phyloP scores from a whole-genome alignment of 805 yeast species.

The Saturnispora kantuleensis region DNA sequence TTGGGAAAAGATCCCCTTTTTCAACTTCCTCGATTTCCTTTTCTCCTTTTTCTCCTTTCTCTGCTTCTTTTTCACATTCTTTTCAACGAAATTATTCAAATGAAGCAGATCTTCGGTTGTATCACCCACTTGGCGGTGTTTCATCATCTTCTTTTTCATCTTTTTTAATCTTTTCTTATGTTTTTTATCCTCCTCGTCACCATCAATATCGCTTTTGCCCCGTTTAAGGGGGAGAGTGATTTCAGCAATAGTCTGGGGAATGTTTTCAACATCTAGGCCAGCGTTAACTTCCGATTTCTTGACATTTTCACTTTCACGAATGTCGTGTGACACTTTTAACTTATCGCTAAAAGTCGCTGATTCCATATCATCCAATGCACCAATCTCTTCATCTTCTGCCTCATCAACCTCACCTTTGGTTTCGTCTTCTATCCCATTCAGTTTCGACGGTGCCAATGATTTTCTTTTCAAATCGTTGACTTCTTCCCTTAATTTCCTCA shows the following conservation, averaged over 20 bases:
- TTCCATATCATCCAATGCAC: too few relatives aligned
- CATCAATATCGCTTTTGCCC: neutral
- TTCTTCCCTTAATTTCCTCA: conserved; percentile 3
- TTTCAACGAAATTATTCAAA: conserved; percentile 19
- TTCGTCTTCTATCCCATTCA: neutral
- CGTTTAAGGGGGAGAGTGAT: neutral
- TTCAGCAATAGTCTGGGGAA: neutral
- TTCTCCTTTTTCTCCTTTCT: conserved; percentile 10
- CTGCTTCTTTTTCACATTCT: conserved; percentile 14
- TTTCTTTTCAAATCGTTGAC: conserved; percentile 3
- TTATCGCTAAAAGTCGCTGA: too few relatives aligned
- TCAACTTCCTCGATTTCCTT: conserved; percentile 14
- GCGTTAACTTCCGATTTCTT: conserved; percentile 14
- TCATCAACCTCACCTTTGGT: neutral
- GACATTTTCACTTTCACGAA: conserved; percentile 13
- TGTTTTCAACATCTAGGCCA: neutral
- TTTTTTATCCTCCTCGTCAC: neutral
- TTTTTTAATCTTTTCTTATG: neutral
- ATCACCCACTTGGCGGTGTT: neutral
- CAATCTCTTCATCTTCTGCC: too few relatives aligned
- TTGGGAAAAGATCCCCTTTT: conserved; percentile 2
- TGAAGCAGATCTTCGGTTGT: conserved; percentile 9
- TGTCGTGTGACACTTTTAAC: neutral
- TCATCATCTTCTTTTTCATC: conserved; percentile 3
- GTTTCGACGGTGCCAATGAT: neutral